Base-by-base conservation (phyloP, 805 yeast genomes). In the Yamadazyma scolyti region DNA sequence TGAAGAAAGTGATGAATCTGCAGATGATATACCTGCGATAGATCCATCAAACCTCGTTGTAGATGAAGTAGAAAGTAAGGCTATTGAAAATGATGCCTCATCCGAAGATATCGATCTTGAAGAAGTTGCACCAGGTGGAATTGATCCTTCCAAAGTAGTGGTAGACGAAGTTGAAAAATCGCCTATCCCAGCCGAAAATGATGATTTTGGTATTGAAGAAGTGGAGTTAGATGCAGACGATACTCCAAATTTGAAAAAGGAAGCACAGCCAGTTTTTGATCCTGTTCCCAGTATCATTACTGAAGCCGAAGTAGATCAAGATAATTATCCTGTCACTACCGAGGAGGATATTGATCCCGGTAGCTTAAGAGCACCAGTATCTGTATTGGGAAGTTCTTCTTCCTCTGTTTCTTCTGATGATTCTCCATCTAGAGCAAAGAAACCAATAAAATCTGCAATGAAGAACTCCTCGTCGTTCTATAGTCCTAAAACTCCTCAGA, bases 381-480 rank as follows among this genome's bases (percentile, higher is more conserved):
- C 10, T 14, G 39, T 33, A n/a, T 43, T 43, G 9, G 36, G 33
- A n/a, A 50, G 56, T 28, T 52, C 61, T 3, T 49, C 53, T 4
- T 56, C 65, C 3, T 61, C 69, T 2, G 37, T 58, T 15, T 36
- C 51, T 23, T 61, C 65, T 1, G 46, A 28, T 6, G 52, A 56
- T 30, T 34, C 44, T 20, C 67, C 62, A 16, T 42, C 58, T 4
- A 43, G 33, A 17, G 20, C 36, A n/a, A 51, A 47, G 34, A 50
- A 42, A n/a, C 76, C 78, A 10, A 66, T 67, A 43, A 64, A 71
- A 58, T 72, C 79, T 1, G 80, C 75, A 11, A 58, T 75, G 65
- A 75, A 75, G 33, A 54, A 51, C 31, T 48, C 67, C 1, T 38
- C 46, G 7, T 47, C 61, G 4, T 44, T 48, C 22, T 47, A 46